phyloP scores from a whole-genome alignment of 495 filamentous ascomycete genomes.

The Aspergillus baeticus region DNA sequence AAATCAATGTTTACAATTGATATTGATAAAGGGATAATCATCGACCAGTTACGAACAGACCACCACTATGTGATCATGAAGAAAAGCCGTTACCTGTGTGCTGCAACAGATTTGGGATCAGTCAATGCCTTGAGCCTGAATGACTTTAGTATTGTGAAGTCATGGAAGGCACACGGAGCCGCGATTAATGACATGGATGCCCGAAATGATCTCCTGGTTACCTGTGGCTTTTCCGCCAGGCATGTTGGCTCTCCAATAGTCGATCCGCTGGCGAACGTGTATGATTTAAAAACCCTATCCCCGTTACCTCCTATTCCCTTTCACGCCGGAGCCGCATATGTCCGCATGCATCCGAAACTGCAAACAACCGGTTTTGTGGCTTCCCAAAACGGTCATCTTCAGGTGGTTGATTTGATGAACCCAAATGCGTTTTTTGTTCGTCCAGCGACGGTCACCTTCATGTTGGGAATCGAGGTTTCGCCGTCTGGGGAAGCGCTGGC shows the following conservation, averaged over 20 bases:
- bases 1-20: slow-evolving; percentile 87
- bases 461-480: slow-evolving; percentile 79
- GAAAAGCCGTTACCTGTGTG: slow-evolving; percentile 83
- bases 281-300: slow-evolving; percentile 81
- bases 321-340: slow-evolving; percentile 85
- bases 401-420: slow-evolving; percentile 94
- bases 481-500: slow-evolving; percentile 87
- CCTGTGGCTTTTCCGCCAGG: slow-evolving; percentile 87
- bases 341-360: slow-evolving; percentile 92
- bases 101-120: slow-evolving; percentile 78
- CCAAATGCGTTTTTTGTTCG: slow-evolving; percentile 84
- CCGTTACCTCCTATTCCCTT: slow-evolving; percentile 89
- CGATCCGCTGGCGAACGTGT: slow-evolving; percentile 90
- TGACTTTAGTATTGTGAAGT: slow-evolving; percentile 73
- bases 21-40: slow-evolving; percentile 76
- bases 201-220: slow-evolving; percentile 84
- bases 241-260: slow-evolving; percentile 64
- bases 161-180: slow-evolving; percentile 83
- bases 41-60: slow-evolving; percentile 69
- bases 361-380: slow-evolving; percentile 89
- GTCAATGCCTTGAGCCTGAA: slow-evolving; percentile 82
- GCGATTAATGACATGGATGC: slow-evolving; percentile 94
- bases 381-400: slow-evolving; percentile 86
- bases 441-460: slow-evolving; percentile 75
- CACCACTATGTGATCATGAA: slow-evolving; percentile 88